Evolutionary conservation across 73 alveolate genomes (phyloP).

Genomic region (Paramecium sexaurelia): DNA sequence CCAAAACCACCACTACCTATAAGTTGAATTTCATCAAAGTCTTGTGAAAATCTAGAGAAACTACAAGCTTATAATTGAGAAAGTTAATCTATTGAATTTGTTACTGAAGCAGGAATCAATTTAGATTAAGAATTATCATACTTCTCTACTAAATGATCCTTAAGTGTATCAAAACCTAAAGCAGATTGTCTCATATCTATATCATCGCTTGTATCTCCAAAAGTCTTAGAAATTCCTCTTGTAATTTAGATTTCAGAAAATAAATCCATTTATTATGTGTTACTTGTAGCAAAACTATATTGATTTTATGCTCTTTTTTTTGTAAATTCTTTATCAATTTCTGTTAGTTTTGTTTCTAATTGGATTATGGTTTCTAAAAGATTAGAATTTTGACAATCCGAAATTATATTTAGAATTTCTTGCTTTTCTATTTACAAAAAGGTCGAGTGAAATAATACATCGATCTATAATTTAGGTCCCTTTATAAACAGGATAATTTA

Average conservation of each 20-base stretch:
- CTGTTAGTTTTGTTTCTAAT: not conserved
- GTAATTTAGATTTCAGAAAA: not conserved
- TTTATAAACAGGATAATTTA: not conserved
- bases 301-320: not conserved
- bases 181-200: not conserved
- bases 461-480: not conserved
- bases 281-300: not conserved
- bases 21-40: constrained; percentile 56
- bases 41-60: constrained; percentile 1
- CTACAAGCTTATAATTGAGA: not conserved
- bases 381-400: not conserved
- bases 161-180: not conserved
- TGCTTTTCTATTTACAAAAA: not conserved
- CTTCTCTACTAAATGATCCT: not conserved
- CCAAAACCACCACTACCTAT: constrained; percentile 77
- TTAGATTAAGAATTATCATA: not conserved
- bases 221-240: not conserved
- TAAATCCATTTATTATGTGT: not conserved
- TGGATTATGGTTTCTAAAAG: not conserved
- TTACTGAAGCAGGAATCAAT: not conserved
- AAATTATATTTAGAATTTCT: not conserved
- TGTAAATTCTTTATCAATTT: not conserved
- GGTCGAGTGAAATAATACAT: not conserved
- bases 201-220: not conserved
- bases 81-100: not conserved